Evolutionary conservation across 2,329 filamentous ascomycete species (phyloP), one percentile per base, ranked within the genome.

Genomic region (Fusarium dimerum): DNA sequence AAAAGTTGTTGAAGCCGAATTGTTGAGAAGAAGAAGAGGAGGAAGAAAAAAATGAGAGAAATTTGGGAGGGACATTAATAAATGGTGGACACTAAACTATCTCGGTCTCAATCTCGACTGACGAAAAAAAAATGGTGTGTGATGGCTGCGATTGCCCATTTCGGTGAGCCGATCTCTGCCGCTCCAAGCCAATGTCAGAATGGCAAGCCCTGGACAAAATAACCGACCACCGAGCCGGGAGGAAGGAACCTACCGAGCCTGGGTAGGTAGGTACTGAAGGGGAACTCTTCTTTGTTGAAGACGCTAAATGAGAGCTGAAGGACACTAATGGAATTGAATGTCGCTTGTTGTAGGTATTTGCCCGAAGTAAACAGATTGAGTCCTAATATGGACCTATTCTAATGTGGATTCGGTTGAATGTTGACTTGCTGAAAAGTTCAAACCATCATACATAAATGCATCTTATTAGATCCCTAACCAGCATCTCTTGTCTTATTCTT

Each of bases 121-220:
- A 26, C 7, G 20, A 7, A 26, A 61, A 47, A 45, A 54, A 51
- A 45, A 43, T 30, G 47, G 41, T n/a, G 26, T 18, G 50, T 48
- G 40, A 38, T 48, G 47, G 45, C 50, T 45, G 32, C 32, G 32
- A 15, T 9, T 36, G 32, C 32, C 32, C 10, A 10, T 15, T 36
- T 47, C 47, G 50, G 52, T 60, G 59, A 61, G 58, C 58, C 58
- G 59, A 61, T 57, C 48, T 47, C 54, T 52, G 59, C 56, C 59
- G 59, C 57, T 60, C 50, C 52, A 61, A 9, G 9, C 32, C 13
- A 36, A 36, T 11, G 32, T 11, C 57, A 48, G 51, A 61, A 53
- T 20, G 40, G 56, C 20, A 26, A 26, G 20, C 20, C 32, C 3
- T 9, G 9, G 9, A 10, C 32, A 36, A 11, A 36, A 36, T 36